Evolutionary conservation across 768 basidiomycete genomes (phyloP).

Genomic region (Naganishia kalamii): DNA sequence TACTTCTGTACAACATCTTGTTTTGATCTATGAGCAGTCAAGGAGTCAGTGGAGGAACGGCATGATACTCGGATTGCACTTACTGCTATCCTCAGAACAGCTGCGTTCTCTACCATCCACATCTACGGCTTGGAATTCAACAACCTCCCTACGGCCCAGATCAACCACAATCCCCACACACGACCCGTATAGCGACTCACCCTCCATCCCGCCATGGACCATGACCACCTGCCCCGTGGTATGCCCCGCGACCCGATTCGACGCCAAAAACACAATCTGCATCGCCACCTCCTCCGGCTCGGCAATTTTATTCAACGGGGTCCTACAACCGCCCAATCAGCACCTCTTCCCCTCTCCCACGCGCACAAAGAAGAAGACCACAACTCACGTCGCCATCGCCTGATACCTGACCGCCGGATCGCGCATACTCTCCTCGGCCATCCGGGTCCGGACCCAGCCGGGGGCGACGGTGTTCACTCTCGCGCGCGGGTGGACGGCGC

Average conservation of each 20-base stretch:
- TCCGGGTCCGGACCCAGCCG: conserved; percentile 59
- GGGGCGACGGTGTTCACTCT: conserved; percentile 68
- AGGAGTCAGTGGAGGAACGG: too few species aligned
- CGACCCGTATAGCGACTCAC: conserved; percentile 32
- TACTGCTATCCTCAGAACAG: too few species aligned
- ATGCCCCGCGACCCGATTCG: conserved; percentile 60
- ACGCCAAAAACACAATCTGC: conserved; percentile 61
- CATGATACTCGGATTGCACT: too few species aligned
- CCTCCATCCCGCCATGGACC: conserved; percentile 75
- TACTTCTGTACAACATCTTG: too few species aligned
- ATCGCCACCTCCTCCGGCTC: conserved; percentile 59
- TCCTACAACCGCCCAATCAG: conserved; percentile 47
- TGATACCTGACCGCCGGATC: conserved; percentile 56
- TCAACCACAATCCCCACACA: neutral
- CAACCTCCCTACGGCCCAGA: neutral
- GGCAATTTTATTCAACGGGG: conserved; percentile 64
- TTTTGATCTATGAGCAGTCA: too few species aligned
- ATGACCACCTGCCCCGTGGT: conserved; percentile 65
- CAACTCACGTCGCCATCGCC: conserved; percentile 62
- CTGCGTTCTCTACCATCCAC: too few species aligned
- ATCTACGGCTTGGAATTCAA: conserved; percentile 10
- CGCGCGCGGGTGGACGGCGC: conserved; percentile 48
- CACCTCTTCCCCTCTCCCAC: neutral
- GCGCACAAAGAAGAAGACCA: neutral
- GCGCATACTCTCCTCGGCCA: conserved; percentile 57